phyloP scores from a whole-genome alignment of 2,329 filamentous ascomycete genomes.

The Lizonia empirigonia region DNA sequence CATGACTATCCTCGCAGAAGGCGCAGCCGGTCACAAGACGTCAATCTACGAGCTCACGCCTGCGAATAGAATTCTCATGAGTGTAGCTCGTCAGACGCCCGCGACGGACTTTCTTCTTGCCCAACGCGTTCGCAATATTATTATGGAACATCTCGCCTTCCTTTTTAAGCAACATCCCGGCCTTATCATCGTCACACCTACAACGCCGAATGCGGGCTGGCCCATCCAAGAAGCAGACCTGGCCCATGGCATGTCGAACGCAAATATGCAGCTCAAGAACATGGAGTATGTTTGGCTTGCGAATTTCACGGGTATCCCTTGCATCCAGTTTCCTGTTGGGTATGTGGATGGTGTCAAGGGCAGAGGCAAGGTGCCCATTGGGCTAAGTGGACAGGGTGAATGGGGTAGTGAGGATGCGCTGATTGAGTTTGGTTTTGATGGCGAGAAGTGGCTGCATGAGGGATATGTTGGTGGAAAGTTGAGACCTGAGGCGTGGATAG shows the following conservation, averaged over 20 bases:
- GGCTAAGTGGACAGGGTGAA: constrained; percentile 61
- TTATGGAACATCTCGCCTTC: constrained; percentile 78
- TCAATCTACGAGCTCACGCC: constrained; percentile 64
- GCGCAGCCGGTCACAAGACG: constrained; percentile 57
- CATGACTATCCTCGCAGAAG: constrained; percentile 76
- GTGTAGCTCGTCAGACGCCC: constrained; percentile 67
- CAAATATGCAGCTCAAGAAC: constrained; percentile 71
- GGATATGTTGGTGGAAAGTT: constrained; percentile 42
- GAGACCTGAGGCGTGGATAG: constrained; percentile 47
- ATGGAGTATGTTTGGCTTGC: constrained; percentile 89
- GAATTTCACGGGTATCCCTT: constrained; percentile 80
- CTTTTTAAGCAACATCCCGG: constrained; percentile 74
- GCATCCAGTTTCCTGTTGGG: constrained; percentile 75
- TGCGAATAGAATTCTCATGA: constrained; percentile 72
- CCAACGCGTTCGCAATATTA: constrained; percentile 72
- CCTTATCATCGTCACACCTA: constrained; percentile 79
- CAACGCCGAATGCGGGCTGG: constrained; percentile 77
- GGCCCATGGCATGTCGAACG: constrained; percentile 70
- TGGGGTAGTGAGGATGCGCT: constrained; percentile 61
- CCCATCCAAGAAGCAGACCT: constrained; percentile 69
- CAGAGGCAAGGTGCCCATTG: constrained; percentile 55
- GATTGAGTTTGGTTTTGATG: constrained; percentile 60
- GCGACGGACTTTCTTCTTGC: constrained; percentile 73
- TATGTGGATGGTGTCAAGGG: constrained; percentile 66
- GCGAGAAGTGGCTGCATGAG: constrained; percentile 54